Evolutionary conservation across 306 rosid genomes (phyloP), one percentile per base, ranked within the genome.

Genomic region (Cucurbita maxima): DNA sequence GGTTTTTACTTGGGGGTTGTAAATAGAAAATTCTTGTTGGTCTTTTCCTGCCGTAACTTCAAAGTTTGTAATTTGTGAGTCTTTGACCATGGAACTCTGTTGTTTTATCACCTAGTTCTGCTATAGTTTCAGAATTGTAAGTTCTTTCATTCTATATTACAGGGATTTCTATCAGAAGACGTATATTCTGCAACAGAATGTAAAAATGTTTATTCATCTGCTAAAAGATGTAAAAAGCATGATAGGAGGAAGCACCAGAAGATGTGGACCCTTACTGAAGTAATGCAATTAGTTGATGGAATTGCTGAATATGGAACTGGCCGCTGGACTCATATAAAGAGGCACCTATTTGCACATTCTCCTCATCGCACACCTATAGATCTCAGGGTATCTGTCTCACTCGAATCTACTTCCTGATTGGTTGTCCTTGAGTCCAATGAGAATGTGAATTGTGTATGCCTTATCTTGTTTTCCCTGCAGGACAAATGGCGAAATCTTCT

Each of bases 401-500:
- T 25, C 25, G 25, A 25, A 25, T 25, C 25, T 25, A 25, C 25
- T 25, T 25, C 25, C 25, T 30, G 34, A 30, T 30, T 30, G 34
- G 34, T 30, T 30, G 34, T 30, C 34, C 34, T 3, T 30, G 34
- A 30, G 34, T 30, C 34, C 34, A 30, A 30, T 30, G 34, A 30
- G 34, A 30, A 30, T 30, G 34, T 30, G 34, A 30, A 30, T 30
- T 30, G 34, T 30, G 34, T 30, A 30, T 30, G 34, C 34, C 34
- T 77, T 76, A 77, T 36, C 58, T 69, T 67, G 58, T 75, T 58
- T 73, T 40, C 60, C 74, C 59, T 79, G 79, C 93, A 95, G 99
- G 99, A 95, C 83, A 95, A 94, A 84, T 95, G 99, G 97, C 84
- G 99, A 62, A 94, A 94, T 86, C 97, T 91, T 74, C 61, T 91